Conservation (phyloP, 2,329 filamentous ascomycete species). For the Ophiostoma ulmi region DNA sequence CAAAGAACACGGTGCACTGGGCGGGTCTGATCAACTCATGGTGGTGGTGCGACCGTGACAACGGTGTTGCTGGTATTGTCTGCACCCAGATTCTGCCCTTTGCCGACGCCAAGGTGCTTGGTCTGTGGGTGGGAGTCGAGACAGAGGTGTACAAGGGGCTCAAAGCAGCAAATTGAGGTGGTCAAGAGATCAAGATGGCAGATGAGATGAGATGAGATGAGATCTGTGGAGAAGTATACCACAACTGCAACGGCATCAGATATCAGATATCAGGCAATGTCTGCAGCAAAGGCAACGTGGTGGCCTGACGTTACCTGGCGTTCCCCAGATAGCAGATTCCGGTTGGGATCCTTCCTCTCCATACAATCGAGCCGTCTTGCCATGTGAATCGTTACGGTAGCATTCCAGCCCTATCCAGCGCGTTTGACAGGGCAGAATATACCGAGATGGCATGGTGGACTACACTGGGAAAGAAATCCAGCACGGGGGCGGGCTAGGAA, state of each 20-base stretch:
- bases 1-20: constrained; percentile 47
- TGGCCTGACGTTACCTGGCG: neutral
- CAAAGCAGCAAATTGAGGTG: neutral
- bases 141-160: constrained; percentile 32
- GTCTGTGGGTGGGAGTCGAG: constrained; percentile 37
- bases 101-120: constrained; percentile 36
- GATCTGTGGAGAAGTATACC: neutral
- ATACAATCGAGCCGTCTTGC: neutral
- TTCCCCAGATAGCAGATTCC: neutral
- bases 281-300: neutral
- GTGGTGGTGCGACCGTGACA: constrained; percentile 56
- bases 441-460: too few relatives aligned
- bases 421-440: too few relatives aligned
- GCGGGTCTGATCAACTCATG: constrained; percentile 52
- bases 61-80: constrained; percentile 47
- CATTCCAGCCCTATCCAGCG: neutral
- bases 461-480: too few relatives aligned
- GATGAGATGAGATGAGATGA: neutral
- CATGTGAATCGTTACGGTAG: neutral
- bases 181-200: neutral
- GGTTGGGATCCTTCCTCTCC: neutral
- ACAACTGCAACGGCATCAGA: neutral
- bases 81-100: constrained; percentile 45
- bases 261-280: neutral
- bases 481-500: neutral